Base-by-base conservation (phyloP, 441 rosid species). In the Isatis lusitanica region DNA sequence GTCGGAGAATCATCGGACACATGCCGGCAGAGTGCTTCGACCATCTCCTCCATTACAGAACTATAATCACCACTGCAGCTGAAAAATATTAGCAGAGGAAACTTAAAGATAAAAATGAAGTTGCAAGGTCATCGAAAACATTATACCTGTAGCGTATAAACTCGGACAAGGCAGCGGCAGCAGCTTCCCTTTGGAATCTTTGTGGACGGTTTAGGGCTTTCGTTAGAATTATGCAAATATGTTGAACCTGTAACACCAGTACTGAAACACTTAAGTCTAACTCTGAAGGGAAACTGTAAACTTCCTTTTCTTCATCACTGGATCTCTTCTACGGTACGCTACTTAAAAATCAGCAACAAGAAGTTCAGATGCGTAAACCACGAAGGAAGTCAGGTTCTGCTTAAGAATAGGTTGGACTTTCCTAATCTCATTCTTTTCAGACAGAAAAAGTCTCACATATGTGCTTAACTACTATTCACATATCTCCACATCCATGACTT, bases 141-240 rank as follows among this genome's bases (percentile, higher is more conserved):
- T 26, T 68, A 65, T 88, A 95, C 99, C 99, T 91, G 80, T 91
- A 87, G 70, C 87, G 86, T 62, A 93, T 87, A 79, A 96, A 93
- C 87, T 93, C 99, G 35, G 99, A 96, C 69, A 96, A 78, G 66
- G 99, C 98, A 18, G 97, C 99, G 31, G 98, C 98, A 59, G 99
- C 97, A 79, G 98, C 97, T 87, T 96, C 98, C 81, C 94, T 86
- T 78, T 89, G 97, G 82, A 85, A 88, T 55, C 83, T 88, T 80
- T 90, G 90, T 64, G 84, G 82, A 40, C 89, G 89, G 75, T 83
- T 89, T 59, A 96, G 82, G 72, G 97, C 85, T 77, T 85, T 88
- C n/a, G 97, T 93, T 74, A 96, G 84, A 81, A 88, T 91, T 68
- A 81, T 62, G 79, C 97, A 86, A 61, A 96, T 89, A 77, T 74